Evolutionary conservation across 345 rosid species (phyloP), one percentile per base, ranked within the genome.

Genomic region (Microthlaspi erraticum): DNA sequence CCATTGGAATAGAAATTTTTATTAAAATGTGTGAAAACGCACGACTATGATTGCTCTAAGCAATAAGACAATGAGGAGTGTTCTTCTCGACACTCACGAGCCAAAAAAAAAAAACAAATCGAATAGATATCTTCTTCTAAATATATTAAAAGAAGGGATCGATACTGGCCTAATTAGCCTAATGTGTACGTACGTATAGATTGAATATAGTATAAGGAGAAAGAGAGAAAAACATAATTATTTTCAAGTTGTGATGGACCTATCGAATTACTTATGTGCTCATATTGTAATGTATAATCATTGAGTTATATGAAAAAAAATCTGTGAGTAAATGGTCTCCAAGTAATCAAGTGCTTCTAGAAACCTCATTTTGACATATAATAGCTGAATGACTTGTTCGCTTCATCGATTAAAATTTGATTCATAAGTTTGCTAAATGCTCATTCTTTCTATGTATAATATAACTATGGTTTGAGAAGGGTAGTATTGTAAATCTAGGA

Each of bases 321-420:
- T 51, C 18, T 19, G 36, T 26, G 39, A 61, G 51, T 61, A 51
- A 68, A 29, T 48, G 65, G 79, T 68, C 74, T 20, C 9, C 9
- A 32, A 54, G 53, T 57, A 68, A 68, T 75, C 60, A 44, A 75
- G 79, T 75, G 74, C 74, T 75, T 75, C 79, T 75, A 68, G 79
- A 75, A 75, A 75, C 74, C 44, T 44, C 13, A 50, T 34, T 55
- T 51, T 60, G 48, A 59, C 72, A 60, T 67, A 67, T 61, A 53
- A 36, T 23, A 44, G 66, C 57, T 58, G 32, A 57, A 41, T 51
- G 39, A 26, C 41, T 23, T 56, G 55, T 46, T 68, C 34, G 17
- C 42, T 43, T 68, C 72, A 52, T 44, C n/a, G 31, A 18, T 42
- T 52, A 60, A 67, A 61, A 37, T 60, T 70, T 51, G 43, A 32